Percentiles rank a stretch among this genome's conserved stretches.
Conservation (phyloP, 441 rosid species). For the Jatropha multifida region DNA sequence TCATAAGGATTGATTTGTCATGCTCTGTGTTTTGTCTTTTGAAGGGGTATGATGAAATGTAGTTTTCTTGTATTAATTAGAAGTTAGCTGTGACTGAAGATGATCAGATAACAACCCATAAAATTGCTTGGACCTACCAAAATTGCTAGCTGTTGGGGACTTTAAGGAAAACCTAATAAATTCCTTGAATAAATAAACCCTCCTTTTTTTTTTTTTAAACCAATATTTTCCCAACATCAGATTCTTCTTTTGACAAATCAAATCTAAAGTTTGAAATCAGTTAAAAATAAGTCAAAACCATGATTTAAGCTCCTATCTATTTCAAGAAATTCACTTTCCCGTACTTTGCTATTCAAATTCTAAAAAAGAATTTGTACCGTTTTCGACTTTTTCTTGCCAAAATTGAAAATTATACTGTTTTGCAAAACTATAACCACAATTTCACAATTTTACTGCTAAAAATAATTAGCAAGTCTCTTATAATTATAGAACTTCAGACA, state of each 20-base stretch:
- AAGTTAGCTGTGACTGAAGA: conserved; percentile 10
- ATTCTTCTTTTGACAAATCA: conserved; percentile 3
- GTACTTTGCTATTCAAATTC: neutral
- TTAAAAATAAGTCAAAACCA: neutral
- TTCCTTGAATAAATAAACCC: neutral
- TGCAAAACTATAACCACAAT: neutral
- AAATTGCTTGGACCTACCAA: conserved; percentile 11
- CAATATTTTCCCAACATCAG: neutral
- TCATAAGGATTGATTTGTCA: conserved; percentile 26
- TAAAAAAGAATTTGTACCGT: neutral
- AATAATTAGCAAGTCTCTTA: neutral
- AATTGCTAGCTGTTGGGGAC: neutral
- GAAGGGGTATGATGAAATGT: conserved; percentile 10
- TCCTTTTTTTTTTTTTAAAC: neutral
- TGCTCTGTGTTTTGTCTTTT: conserved; percentile 4
- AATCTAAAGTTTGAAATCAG: neutral
- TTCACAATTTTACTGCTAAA: neutral
- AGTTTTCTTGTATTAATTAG: conserved; percentile 22
- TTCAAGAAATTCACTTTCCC: neutral
- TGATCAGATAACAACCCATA: conserved; percentile 5
- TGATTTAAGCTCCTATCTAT: neutral
- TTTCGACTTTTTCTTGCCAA: conserved; percentile 2
- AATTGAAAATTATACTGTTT: neutral
- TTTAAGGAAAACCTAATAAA: conserved; percentile 10
- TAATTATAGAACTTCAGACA: neutral